Evolutionary conservation across 192 early-diverging fungal species (phyloP), one percentile per base, ranked within the genome.

Genomic region (Chytriomyces sp.): DNA sequence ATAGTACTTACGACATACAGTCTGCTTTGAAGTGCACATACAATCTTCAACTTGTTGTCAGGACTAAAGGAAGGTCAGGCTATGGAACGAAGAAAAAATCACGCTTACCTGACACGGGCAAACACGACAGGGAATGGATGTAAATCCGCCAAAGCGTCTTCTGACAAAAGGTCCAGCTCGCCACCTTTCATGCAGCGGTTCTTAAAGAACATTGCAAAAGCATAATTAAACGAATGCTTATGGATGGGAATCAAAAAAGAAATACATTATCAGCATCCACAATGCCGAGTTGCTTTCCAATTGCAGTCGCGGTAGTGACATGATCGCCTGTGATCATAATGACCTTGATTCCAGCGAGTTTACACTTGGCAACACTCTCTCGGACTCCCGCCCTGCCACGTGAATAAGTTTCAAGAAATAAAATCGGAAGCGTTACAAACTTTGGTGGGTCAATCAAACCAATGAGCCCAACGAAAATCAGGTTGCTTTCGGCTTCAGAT

Each of bases 311-410:
- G 10, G 96, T 99, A 64, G 86, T 86, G 41, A 94, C 85, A 72
- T 99, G 96, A 76, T 99, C 96, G 55, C 97, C 97, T 4, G 97
- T 99, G 60, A 99, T 94, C 97, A 99, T 99, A 28, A 95, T 86
- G 3, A 99, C 97, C 52, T 89, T 89, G 78, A 99, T 94, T 7
- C 96, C 97, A 4, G 97, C 97, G n/a, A 82, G 58, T 73, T 94
- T 91, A 78, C 97, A 96, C 49, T 84, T 88, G 1, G 75, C 81
- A 25, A 99, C 88, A 73, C 88, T 87, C 68, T 93, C 93, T 39
- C 89, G 80, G 26, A 96, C 94, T 28, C 94, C 94, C 12, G 78
- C 77, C 63, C 91, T 89, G 64, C 37, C 52, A 19, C 14, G 33
- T 14, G 3, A 60, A 25, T 57, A 66, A 70, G 26, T 34, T 63